A percentile compares a stretch with the other conserved stretches of the same genome.
phyloP scores from a whole-genome alignment of 2,329 filamentous ascomycete species.

The Coniosporium tulheliwenetii region DNA sequence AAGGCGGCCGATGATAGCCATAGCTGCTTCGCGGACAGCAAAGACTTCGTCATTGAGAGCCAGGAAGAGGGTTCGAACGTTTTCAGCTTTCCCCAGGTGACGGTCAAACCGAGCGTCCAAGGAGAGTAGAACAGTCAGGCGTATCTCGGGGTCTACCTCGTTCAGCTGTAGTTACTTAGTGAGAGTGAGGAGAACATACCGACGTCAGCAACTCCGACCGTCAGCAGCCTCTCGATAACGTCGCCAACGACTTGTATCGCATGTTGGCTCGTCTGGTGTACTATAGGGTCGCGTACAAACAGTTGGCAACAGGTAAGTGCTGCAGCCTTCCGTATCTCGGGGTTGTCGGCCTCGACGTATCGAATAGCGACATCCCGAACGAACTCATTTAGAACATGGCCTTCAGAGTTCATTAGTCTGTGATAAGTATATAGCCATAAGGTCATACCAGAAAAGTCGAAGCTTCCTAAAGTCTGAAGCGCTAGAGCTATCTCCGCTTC shows the following conservation, averaged over 20 bases:
- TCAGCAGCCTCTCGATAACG: slow-evolving; percentile 91
- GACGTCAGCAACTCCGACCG: slow-evolving; percentile 80
- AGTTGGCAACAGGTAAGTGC: slow-evolving; percentile 95
- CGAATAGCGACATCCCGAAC: slow-evolving; percentile 96
- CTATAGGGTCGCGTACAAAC: slow-evolving; percentile 90
- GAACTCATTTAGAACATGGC: slow-evolving; percentile 93
- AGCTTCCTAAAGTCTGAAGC: slow-evolving; percentile 89
- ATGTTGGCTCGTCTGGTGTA: slow-evolving; percentile 94
- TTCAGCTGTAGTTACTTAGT: too few species aligned
- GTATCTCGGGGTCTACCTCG: slow-evolving; percentile 57
- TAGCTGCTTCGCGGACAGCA: slow-evolving; percentile 80
- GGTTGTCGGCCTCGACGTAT: slow-evolving; percentile 92
- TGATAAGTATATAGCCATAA: neutral
- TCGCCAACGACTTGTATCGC: slow-evolving; percentile 94
- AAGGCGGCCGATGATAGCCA: slow-evolving; percentile 88
- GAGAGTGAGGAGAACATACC: slow-evolving; percentile 2
- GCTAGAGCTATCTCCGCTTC: slow-evolving; percentile 86
- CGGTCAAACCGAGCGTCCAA: slow-evolving; percentile 89
- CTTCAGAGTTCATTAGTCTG: slow-evolving; percentile 16
- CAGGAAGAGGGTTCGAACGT: slow-evolving; percentile 88
- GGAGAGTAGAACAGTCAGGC: slow-evolving; percentile 73
- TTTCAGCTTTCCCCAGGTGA: slow-evolving; percentile 93
- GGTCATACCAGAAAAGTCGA: slow-evolving; percentile 60
- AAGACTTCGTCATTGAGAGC: slow-evolving; percentile 94
- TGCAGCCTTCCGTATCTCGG: slow-evolving; percentile 83